Conservation (phyloP, 2,329 filamentous ascomycete species). For the Nigrospora osmanthi region DNA sequence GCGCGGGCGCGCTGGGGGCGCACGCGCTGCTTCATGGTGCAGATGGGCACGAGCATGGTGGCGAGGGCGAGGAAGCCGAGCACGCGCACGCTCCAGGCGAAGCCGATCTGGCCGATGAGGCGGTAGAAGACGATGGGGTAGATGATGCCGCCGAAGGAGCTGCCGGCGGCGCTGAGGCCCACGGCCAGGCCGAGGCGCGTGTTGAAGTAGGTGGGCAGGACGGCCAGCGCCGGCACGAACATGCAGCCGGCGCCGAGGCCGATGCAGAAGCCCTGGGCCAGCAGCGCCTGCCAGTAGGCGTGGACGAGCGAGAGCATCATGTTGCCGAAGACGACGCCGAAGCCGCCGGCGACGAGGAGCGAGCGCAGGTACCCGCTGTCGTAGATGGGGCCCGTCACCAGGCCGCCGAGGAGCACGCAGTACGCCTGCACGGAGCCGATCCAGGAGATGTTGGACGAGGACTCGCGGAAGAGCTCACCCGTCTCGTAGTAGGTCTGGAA, state of each 20-base stretch:
- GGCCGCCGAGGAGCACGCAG: slow-evolving; percentile 8
- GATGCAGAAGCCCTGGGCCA: slow-evolving; percentile 41
- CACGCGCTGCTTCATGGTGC: slow-evolving; percentile 27
- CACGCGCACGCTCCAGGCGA: slow-evolving; percentile 2
- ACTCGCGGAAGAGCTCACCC: slow-evolving; percentile 1
- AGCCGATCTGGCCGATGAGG: slow-evolving; percentile 11
- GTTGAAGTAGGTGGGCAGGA: slow-evolving; percentile 20
- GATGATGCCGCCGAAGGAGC: slow-evolving; percentile 13
- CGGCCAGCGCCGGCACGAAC: slow-evolving; percentile 16
- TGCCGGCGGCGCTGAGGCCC: slow-evolving; percentile 24
- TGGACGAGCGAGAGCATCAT: background rate
- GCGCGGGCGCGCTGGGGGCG: slow-evolving; percentile 27
- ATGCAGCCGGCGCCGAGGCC: slow-evolving; percentile 29
- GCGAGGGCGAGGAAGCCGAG: slow-evolving; percentile 3
- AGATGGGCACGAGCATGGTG: slow-evolving; percentile 14
- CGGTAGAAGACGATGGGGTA: background rate
- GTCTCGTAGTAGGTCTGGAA: slow-evolving; percentile 15
- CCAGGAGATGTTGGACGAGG: slow-evolving; percentile 12
- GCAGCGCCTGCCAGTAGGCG: slow-evolving; percentile 43
- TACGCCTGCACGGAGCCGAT: slow-evolving; percentile 13
- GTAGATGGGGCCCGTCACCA: slow-evolving; percentile 10
- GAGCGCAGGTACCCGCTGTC: slow-evolving; percentile 11
- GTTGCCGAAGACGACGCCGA: background rate
- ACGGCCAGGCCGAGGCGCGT: slow-evolving; percentile 22
- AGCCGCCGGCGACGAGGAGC: slow-evolving; percentile 6